Evolutionary conservation across 495 filamentous ascomycete species (phyloP).

Genomic region (Parathielavia hyrcaniae): DNA sequence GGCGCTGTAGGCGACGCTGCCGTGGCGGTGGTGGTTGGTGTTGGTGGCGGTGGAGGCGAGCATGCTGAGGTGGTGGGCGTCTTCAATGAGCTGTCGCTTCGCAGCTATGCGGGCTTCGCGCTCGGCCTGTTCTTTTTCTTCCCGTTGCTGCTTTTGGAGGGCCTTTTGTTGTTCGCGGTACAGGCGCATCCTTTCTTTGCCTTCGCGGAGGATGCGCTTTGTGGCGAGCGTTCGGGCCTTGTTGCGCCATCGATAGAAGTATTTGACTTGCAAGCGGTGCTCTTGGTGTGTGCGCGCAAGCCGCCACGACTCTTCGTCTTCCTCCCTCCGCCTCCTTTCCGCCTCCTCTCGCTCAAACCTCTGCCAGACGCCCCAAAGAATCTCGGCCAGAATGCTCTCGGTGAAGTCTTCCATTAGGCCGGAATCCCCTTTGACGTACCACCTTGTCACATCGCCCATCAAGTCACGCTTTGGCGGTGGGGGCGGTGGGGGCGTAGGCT

Average conservation of each 20-base stretch:
- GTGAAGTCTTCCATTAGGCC: constrained; percentile 40
- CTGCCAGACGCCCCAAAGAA: constrained; percentile 31
- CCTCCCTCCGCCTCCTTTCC: constrained; percentile 35
- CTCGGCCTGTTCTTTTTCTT: constrained; percentile 31
- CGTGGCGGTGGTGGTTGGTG: constrained; percentile 12
- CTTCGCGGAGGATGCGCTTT: constrained; percentile 33
- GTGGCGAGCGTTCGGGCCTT: constrained; percentile 29
- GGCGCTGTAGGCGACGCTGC: constrained; percentile 14
- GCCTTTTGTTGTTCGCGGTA: constrained; percentile 29
- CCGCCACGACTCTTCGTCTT: constrained; percentile 36
- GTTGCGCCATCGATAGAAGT: constrained; percentile 45
- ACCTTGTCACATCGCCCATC: constrained; percentile 40
- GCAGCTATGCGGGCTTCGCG: constrained; percentile 22
- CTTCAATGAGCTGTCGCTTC: constrained; percentile 23
- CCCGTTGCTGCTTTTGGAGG: constrained; percentile 26
- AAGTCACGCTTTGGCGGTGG: constrained; percentile 25
- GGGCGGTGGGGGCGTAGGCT: not conserved
- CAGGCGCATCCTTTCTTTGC: constrained; percentile 28
- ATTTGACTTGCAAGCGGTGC: constrained; percentile 42
- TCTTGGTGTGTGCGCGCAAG: constrained; percentile 37
- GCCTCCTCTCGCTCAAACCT: constrained; percentile 34
- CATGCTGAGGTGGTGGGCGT: constrained; percentile 18
- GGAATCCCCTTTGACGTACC: constrained; percentile 42
- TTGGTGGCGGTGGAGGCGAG: constrained; percentile 15
- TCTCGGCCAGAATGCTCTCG: constrained; percentile 31